Percentiles rank a stretch among this genome's conserved stretches.
These are phyloP conservation scores for Manihot esculenta DNA, from an alignment of 441 rosid species.

Conservation along the genomic window DNA sequence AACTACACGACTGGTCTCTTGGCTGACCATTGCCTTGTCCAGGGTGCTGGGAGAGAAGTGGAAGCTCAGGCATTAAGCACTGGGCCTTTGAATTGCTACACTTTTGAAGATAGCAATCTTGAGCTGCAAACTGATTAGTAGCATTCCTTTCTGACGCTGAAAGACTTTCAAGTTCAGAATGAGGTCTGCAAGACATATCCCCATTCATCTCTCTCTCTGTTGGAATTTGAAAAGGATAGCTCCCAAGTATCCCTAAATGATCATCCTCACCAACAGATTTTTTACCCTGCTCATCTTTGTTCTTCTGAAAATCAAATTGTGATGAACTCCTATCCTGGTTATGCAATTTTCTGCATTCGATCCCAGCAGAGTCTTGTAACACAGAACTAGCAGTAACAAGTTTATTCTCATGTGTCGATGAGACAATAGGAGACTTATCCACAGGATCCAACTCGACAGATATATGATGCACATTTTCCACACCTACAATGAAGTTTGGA, in stretches of 20 bases:
- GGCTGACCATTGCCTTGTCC: conserved; percentile 39
- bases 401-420: conserved; percentile 34
- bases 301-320: conserved; percentile 27
- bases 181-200: conserved; percentile 28
- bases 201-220: conserved; percentile 45
- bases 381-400: conserved; percentile 23
- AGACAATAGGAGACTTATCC: conserved; percentile 33
- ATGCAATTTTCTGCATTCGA: conserved; percentile 27
- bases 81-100: conserved; percentile 42
- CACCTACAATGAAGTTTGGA: conserved; percentile 37
- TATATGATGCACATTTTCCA: conserved; percentile 39
- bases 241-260: conserved; percentile 37
- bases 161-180: conserved; percentile 32
- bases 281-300: conserved; percentile 25
- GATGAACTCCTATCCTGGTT: conserved; percentile 38
- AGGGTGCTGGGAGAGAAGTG: conserved; percentile 29
- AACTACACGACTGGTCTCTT: conserved; percentile 40
- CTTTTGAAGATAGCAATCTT: conserved; percentile 54
- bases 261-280: conserved; percentile 35
- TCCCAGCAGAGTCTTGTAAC: conserved; percentile 33
- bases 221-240: conserved; percentile 44
- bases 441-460: conserved; percentile 34
- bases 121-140: conserved; percentile 31
- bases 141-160: conserved; percentile 39
- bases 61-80: conserved; percentile 39